Percentiles rank a stretch among this genome's conserved stretches.
These are phyloP conservation scores for Cladosporium phlei DNA, from an alignment of 2,329 filamentous ascomycete species.

Conservation along the genomic window DNA sequence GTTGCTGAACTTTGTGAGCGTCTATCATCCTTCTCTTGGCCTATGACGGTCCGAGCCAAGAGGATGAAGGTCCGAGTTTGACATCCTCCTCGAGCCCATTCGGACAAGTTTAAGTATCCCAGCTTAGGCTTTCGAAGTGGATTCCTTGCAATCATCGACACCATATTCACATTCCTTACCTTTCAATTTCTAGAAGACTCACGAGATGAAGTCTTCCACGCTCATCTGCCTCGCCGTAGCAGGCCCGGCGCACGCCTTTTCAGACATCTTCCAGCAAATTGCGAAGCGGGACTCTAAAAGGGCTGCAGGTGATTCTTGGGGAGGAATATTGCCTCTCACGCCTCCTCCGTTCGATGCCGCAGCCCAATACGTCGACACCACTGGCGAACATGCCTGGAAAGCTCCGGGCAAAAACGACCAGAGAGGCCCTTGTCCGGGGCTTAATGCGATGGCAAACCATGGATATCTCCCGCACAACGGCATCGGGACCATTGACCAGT, in stretches of 20 bases:
- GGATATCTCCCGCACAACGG: slow-evolving; percentile 32
- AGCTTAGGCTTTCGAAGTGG: too few relatives aligned
- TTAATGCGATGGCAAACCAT: slow-evolving; percentile 34
- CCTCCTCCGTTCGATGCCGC: slow-evolving; percentile 31
- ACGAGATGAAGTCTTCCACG: slow-evolving; percentile 12
- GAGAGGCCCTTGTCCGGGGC: slow-evolving; percentile 31
- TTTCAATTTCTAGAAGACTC: neutral
- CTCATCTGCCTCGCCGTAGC: slow-evolving; percentile 14
- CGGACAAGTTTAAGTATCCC: too few relatives aligned
- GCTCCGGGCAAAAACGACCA: slow-evolving; percentile 27
- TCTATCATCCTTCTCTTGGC: too few relatives aligned
- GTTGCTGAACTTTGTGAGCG: too few relatives aligned
- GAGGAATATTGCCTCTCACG: slow-evolving; percentile 18
- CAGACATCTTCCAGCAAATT: slow-evolving; percentile 19
- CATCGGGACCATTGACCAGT: slow-evolving; percentile 31
- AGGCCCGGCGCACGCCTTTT: slow-evolving; percentile 17
- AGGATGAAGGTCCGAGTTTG: too few relatives aligned
- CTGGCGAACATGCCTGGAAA: slow-evolving; percentile 19
- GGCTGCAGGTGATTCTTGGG: neutral
- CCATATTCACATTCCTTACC: neutral
- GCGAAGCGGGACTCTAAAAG: neutral
- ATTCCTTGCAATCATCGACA: too few relatives aligned
- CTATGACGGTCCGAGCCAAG: too few relatives aligned
- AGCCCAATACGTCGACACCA: slow-evolving; percentile 27
- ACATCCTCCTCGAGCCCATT: too few relatives aligned